Evolutionary conservation across 2,329 filamentous ascomycete species (phyloP), one percentile per base, ranked within the genome.

Genomic region (Pseudogymnoascus destructans): DNA sequence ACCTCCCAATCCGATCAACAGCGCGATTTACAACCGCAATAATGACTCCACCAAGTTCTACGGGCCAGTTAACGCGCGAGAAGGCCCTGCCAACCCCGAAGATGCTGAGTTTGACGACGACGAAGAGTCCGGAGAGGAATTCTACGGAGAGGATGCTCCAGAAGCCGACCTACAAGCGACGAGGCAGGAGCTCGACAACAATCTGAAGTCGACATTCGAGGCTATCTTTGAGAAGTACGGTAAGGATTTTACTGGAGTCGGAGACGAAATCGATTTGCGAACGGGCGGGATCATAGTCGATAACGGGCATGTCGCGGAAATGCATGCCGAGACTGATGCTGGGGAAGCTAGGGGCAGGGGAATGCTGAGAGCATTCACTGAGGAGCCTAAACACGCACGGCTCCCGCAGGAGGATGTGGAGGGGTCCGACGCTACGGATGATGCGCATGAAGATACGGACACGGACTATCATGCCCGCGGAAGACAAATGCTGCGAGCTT

Each of bases 201-300:
- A 82, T 60, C 79, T 95, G 38, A 92, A 93, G 69, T 84, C 82
- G n/a, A 83, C 83, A 4, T 93, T 95, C 69, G 90, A 95, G 68
- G 76, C 81, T 59, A 95, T 97, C 58, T 95, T 95, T 68, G 81
- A 86, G 61, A 96, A 95, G 70, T 96, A 95, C 69, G 84, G 79
- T 57, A 84, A 78, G 63, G 87, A 96, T 69, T 95, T 95, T 66
- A 82, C 83, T 1, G 86, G 84, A 3, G 78, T 92, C 56, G 90
- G 86, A 58, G 92, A 97, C 70, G 90, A 95, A 72, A 90, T 97
- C 66, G 89, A 97, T 70, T 75, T 95, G 59, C 75, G 77, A 55
- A 92, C 87, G 0, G 90, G 89, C 58, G 77, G 87, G 60, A 83
- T 97, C 52, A 78, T 95, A n/a, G 84, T 96, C 59, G 80, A 97